Conservation (phyloP, 1,139 yeast genomes). For the Yamadazyma spencermartinsiae region DNA sequence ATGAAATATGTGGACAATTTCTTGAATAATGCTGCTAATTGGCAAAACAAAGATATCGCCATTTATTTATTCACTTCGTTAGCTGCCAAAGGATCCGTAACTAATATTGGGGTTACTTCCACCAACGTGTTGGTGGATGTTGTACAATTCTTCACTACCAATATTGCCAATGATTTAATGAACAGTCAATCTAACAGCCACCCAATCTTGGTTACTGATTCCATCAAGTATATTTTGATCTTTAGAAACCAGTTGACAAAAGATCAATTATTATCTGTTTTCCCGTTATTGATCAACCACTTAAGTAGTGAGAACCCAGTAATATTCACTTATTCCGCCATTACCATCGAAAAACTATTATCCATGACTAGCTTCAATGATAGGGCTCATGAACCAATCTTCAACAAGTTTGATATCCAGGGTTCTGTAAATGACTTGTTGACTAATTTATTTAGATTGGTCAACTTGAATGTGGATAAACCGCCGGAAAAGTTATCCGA, state of each 20-base stretch:
- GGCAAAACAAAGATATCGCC: slow-evolving; percentile 90
- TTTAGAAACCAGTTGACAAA: slow-evolving; percentile 93
- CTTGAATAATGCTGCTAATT: slow-evolving; percentile 55
- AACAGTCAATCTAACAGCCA: slow-evolving; percentile 33
- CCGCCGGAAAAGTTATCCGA: slow-evolving; percentile 93
- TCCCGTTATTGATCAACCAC: slow-evolving; percentile 78
- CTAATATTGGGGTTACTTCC: slow-evolving; percentile 85
- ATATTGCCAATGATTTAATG: slow-evolving; percentile 79
- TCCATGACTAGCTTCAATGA: slow-evolving; percentile 65
- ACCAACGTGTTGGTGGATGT: slow-evolving; percentile 85
- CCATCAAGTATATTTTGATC: slow-evolving; percentile 84
- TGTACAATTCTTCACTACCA: slow-evolving; percentile 76
- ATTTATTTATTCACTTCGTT: slow-evolving; percentile 82
- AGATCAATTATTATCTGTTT: slow-evolving; percentile 72
- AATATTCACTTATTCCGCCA: slow-evolving; percentile 90
- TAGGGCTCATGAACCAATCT: slow-evolving; percentile 51
- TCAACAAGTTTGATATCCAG: slow-evolving; percentile 68
- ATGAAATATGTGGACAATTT: slow-evolving; percentile 75
- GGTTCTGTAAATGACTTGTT: slow-evolving; percentile 52
- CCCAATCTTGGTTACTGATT: slow-evolving; percentile 85
- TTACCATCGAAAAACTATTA: slow-evolving; percentile 85
- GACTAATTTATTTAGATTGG: slow-evolving; percentile 63
- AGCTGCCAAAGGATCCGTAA: slow-evolving; percentile 86
- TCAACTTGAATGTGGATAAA: slow-evolving; percentile 35
- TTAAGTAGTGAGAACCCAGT: slow-evolving; percentile 67